Percentiles rank a stretch among this genome's conserved stretches.
Conservation (phyloP, 495 filamentous ascomycete genomes). For the Penicillium goetzii region DNA sequence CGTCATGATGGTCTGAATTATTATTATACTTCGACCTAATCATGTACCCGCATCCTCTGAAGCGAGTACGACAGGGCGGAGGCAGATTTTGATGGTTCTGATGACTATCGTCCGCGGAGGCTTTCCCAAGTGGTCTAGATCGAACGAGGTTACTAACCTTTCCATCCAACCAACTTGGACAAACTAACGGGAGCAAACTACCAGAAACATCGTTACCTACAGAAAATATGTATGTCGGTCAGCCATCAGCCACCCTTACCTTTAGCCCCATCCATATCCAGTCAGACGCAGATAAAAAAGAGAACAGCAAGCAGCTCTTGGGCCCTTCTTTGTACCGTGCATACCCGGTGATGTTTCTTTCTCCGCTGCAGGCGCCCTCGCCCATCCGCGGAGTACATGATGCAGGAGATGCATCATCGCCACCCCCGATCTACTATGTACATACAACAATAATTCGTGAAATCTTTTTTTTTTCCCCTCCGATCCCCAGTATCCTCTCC, state of each 20-base stretch:
- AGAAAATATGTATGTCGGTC: background rate
- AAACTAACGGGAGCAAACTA: background rate
- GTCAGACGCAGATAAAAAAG: constrained; percentile 3
- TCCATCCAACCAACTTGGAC: background rate
- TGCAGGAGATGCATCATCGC: constrained; percentile 39
- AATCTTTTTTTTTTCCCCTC: constrained; percentile 19
- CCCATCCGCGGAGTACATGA: constrained; percentile 38
- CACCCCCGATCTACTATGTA: constrained; percentile 23
- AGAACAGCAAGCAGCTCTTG: constrained; percentile 5
- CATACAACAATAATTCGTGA: background rate
- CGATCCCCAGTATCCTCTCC: constrained; percentile 20
- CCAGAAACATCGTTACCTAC: constrained; percentile 2
- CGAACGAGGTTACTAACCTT: background rate
- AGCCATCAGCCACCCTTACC: constrained; percentile 8
- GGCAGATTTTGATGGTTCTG: constrained; percentile 1
- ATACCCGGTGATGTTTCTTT: constrained; percentile 31
- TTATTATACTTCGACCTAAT: constrained; percentile 5
- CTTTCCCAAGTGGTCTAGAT: constrained; percentile 28
- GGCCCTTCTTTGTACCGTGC: constrained; percentile 25
- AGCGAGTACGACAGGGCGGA: constrained; percentile 8
- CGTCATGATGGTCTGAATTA: constrained; percentile 19
- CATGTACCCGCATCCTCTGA: constrained; percentile 6
- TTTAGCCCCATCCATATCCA: constrained; percentile 1
- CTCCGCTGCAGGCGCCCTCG: constrained; percentile 28
- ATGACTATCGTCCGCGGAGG: constrained; percentile 9